phyloP scores from a whole-genome alignment of 2,329 filamentous ascomycete genomes.

The Ambrosiella beaveri region DNA sequence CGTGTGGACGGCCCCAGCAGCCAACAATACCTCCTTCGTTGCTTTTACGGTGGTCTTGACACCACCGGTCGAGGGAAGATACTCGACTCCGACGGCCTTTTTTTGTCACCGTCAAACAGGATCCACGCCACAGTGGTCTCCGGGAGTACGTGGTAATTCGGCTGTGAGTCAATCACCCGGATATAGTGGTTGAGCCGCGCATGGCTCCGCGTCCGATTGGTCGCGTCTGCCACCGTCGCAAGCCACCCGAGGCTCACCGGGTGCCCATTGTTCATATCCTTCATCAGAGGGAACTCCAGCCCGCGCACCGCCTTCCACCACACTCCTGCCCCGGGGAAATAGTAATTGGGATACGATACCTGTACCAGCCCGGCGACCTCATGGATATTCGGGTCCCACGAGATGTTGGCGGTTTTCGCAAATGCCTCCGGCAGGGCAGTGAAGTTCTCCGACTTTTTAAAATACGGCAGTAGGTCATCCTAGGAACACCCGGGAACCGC shows the following conservation, averaged over 20 bases:
- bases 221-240: conserved; percentile 19
- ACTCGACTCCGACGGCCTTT: conserved; percentile 42
- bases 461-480: conserved; percentile 24
- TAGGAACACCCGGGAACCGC: conserved; percentile 26
- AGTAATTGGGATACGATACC: conserved; percentile 23
- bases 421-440: conserved; percentile 11
- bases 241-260: conserved; percentile 18
- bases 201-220: conserved; percentile 18
- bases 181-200: conserved; percentile 18
- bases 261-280: conserved; percentile 19
- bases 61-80: conserved; percentile 24
- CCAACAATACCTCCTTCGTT: conserved; percentile 25
- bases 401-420: conserved; percentile 13
- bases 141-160: conserved; percentile 42
- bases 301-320: conserved; percentile 34
- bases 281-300: conserved; percentile 34
- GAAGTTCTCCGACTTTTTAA: conserved; percentile 22
- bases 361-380: conserved; percentile 38
- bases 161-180: conserved; percentile 22
- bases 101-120: conserved; percentile 31
- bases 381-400: conserved; percentile 31
- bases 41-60: conserved; percentile 7
- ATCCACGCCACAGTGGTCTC: conserved; percentile 39
- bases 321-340: conserved; percentile 20
- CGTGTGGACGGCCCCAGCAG: conserved; percentile 24